Conservation (phyloP, 352 stramenopile genomes). For the Hyaloperonospora arabidopsidis region DNA sequence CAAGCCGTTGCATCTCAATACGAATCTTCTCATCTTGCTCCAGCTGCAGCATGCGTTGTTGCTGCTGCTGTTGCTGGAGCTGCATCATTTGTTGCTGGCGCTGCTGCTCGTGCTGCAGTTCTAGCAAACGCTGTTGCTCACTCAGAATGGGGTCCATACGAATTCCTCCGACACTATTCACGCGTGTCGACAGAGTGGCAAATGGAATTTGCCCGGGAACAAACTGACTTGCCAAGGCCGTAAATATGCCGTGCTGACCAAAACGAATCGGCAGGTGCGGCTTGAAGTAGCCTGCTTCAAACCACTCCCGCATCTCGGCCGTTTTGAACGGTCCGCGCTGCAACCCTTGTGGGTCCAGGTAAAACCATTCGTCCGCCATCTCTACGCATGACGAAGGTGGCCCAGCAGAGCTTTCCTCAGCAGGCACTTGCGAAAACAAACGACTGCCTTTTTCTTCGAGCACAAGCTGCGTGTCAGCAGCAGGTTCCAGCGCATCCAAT, state of each 20-base stretch:
- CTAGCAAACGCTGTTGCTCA: constrained; percentile 52
- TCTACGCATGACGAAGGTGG: constrained; percentile 33
- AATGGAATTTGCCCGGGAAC: constrained; percentile 65
- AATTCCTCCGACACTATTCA: constrained; percentile 16
- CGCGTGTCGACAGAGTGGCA: constrained; percentile 25
- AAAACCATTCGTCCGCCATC: constrained; percentile 78
- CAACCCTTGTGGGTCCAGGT: constrained; percentile 73
- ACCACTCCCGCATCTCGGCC: constrained; percentile 84
- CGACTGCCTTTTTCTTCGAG: constrained; percentile 34
- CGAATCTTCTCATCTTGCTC: constrained; percentile 68
- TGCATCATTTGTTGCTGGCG: constrained; percentile 46
- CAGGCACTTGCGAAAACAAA: constrained; percentile 18
- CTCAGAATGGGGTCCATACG: constrained; percentile 25
- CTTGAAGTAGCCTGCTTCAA: constrained; percentile 86
- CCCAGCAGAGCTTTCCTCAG: constrained; percentile 13
- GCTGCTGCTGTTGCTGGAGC: constrained; percentile 54
- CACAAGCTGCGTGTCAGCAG: constrained; percentile 11
- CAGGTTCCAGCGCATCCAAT: constrained; percentile 31
- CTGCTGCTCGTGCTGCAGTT: constrained; percentile 57
- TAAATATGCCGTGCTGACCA: constrained; percentile 61
- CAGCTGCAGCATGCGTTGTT: constrained; percentile 54
- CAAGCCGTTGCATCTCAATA: constrained; percentile 74
- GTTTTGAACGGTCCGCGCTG: constrained; percentile 84
- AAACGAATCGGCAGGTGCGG: constrained; percentile 82
- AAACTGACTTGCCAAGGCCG: constrained; percentile 72